phyloP scores from a whole-genome alignment of 2,329 filamentous ascomycete genomes.

The Aureobasidium sp. region DNA sequence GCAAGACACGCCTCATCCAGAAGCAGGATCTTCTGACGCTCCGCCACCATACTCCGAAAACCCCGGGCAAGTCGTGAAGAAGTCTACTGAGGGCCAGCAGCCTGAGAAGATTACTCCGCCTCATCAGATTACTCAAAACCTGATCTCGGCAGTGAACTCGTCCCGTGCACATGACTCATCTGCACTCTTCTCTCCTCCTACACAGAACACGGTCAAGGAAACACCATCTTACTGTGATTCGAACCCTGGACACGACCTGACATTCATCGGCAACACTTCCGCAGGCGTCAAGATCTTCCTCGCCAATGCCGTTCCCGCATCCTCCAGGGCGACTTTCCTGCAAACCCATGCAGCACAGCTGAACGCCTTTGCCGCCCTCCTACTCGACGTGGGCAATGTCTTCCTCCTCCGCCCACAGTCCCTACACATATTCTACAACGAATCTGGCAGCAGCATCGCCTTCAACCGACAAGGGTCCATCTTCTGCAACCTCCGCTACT shows the following conservation, averaged over 20 bases:
- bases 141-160: constrained; percentile 69
- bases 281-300: constrained; percentile 69
- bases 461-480: constrained; percentile 84
- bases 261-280: constrained; percentile 58
- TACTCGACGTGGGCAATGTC: constrained; percentile 60
- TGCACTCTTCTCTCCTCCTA: constrained; percentile 62
- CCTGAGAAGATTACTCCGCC: constrained; percentile 31
- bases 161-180: constrained; percentile 69
- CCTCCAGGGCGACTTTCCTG: constrained; percentile 50
- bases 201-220: constrained; percentile 67
- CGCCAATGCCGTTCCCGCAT: constrained; percentile 42
- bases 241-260: constrained; percentile 63
- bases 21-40: constrained; percentile 17
- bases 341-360: constrained; percentile 51
- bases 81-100: constrained; percentile 21
- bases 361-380: constrained; percentile 58
- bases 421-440: constrained; percentile 83
- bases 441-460: constrained; percentile 70
- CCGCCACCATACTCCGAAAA: constrained; percentile 26
- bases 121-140: constrained; percentile 53
- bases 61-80: constrained; percentile 14
- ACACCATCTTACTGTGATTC: constrained; percentile 76
- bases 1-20: neutral
- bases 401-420: constrained; percentile 62
- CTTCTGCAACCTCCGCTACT: constrained; percentile 91